These are phyloP conservation scores for Phytophthora meadii DNA, from an alignment of 352 stramenopile species.

Conservation along the genomic window DNA sequence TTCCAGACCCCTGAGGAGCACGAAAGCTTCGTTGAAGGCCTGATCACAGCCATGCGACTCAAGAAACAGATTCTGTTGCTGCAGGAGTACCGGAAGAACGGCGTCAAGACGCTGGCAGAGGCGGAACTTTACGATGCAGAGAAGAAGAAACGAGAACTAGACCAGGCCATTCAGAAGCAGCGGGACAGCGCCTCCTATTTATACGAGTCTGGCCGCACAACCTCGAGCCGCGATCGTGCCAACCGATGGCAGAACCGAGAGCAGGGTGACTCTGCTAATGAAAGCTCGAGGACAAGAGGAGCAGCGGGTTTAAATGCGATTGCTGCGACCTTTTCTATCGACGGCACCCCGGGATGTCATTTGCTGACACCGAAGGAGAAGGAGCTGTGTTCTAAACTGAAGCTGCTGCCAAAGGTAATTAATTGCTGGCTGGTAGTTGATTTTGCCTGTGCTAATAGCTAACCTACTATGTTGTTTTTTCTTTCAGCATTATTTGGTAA, in stretches of 20 bases:
- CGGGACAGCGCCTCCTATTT: conserved; percentile 87
- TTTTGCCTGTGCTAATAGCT: conserved; percentile 4
- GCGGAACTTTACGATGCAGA: conserved; percentile 95
- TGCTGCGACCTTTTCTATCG: conserved; percentile 73
- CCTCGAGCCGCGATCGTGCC: conserved; percentile 68
- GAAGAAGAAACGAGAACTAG: conserved; percentile 93
- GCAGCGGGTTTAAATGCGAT: conserved; percentile 34
- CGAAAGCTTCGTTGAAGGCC: conserved; percentile 92
- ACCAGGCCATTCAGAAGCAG: conserved; percentile 90
- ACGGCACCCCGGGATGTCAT: conserved; percentile 84
- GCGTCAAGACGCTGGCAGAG: conserved; percentile 94
- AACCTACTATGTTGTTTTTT: conserved; percentile 11
- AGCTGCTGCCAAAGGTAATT: conserved; percentile 89
- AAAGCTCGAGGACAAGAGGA: conserved; percentile 44
- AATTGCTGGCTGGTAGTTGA: conserved; percentile 3
- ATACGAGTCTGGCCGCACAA: conserved; percentile 75
- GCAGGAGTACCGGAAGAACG: conserved; percentile 96
- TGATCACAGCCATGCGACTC: conserved; percentile 91
- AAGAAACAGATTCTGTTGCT: conserved; percentile 96
- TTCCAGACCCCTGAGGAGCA: conserved; percentile 95
- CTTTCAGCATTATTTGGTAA: conserved; percentile 92
- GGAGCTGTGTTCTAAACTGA: conserved; percentile 89
- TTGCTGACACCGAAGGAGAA: conserved; percentile 92
- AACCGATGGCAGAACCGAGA: conserved; percentile 76
- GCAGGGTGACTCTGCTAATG: conserved; percentile 34